These are phyloP conservation scores for Pseudopyricularia javanii DNA, from an alignment of 2,329 filamentous ascomycete genomes.

Conservation along the genomic window DNA sequence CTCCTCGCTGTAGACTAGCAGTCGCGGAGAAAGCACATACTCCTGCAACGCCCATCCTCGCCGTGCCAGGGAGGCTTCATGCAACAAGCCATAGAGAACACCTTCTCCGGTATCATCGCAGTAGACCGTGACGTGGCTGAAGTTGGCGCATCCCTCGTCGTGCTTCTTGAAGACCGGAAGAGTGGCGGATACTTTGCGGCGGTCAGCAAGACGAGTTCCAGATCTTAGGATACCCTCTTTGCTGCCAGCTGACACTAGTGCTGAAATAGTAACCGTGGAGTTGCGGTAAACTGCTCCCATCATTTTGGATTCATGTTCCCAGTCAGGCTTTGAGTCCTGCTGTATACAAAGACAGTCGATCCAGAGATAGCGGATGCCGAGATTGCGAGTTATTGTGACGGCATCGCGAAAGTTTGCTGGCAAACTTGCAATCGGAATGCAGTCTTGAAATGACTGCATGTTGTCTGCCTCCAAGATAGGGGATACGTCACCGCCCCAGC, in stretches of 20 bases:
- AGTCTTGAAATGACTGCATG: neutral
- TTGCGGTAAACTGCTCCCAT: neutral
- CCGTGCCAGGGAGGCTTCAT: neutral
- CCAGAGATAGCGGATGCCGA: slow-evolving; percentile 9
- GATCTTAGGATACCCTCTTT: neutral
- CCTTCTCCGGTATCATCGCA: neutral
- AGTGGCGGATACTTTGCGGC: neutral
- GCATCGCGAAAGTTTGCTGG: slow-evolving; percentile 6
- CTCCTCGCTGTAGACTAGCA: neutral
- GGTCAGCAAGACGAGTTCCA: neutral
- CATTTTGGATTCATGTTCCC: neutral
- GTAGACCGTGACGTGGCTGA: neutral
- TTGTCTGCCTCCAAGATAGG: neutral
- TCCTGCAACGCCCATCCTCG: neutral
- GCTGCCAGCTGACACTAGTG: neutral
- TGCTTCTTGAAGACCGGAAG: neutral
- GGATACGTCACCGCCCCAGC: slow-evolving; percentile 6
- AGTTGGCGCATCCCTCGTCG: neutral
- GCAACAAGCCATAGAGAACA: neutral
- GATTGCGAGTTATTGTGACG: slow-evolving; percentile 1
- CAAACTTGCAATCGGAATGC: neutral
- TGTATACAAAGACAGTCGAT: slow-evolving; percentile 10
- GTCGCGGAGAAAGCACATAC: neutral
- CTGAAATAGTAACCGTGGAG: neutral
- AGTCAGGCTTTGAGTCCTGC: slow-evolving; percentile 6